Conservation (phyloP, 2,329 filamentous ascomycete genomes). For the Paraphoma chrysanthemicola region DNA sequence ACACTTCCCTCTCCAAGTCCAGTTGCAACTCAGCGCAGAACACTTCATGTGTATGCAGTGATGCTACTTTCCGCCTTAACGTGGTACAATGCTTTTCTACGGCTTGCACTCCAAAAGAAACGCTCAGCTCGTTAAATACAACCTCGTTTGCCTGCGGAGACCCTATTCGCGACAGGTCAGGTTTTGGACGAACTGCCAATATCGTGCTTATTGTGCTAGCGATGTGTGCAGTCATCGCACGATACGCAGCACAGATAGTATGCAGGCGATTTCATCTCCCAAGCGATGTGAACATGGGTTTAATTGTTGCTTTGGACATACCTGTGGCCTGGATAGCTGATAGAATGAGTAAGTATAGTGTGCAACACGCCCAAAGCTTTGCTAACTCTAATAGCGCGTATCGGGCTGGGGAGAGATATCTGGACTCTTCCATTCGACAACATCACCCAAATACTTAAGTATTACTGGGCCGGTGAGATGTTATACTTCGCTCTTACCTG, state of each 20-base stretch:
- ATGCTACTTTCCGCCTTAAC: neutral
- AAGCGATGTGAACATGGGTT: neutral
- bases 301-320: neutral
- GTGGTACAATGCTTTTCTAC: neutral
- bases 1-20: neutral
- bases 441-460: constrained; percentile 1
- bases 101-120: neutral
- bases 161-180: neutral
- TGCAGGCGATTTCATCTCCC: neutral
- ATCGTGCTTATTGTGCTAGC: neutral
- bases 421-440: constrained; percentile 53
- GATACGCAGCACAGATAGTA: neutral
- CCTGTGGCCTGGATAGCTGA: neutral
- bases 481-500: constrained; percentile 28
- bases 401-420: constrained; percentile 56
- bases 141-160: neutral
- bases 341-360: neutral
- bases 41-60: neutral
- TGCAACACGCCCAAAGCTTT: neutral
- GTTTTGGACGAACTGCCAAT: neutral
- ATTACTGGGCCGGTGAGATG: constrained; percentile 40
- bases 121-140: neutral
- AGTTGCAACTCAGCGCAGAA: neutral
- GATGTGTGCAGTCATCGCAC: neutral
- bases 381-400: neutral